Base-by-base conservation (phyloP, 352 stramenopile genomes). In the Phytophthora chlamydospora region DNA sequence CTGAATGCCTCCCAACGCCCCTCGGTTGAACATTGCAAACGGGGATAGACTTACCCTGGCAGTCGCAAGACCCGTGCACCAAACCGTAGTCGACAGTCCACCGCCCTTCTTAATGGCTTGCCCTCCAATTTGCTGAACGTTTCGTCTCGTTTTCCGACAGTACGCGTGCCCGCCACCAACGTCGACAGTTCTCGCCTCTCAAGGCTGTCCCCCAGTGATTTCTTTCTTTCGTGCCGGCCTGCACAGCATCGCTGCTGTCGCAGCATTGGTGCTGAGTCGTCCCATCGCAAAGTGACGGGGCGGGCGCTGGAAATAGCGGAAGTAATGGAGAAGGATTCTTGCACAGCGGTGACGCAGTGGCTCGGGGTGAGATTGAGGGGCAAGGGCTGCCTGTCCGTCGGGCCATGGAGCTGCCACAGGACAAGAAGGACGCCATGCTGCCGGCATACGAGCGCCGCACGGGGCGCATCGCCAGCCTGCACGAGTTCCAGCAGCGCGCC, bases 401-500 rank as follows among this genome's bases (percentile, higher is more conserved):
- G 17, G 17, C 43, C n/a, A 75, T 71, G 62, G 41, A 63, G 34
- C 39, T 38, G 45, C 11, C 60, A 58, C 40, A 67, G 24, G 40
- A 63, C 12, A 52, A 62, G 31, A 44, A 27, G 32, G 60, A 74
- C 41, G 41, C 55, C 31, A 76, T 70, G 48, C 55, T 91, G 44
- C 85, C 85, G 3, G 69, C 80, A 14, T 78, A 91, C 54, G 77
- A 89, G 73, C 83, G 83, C 42, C 83, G 83, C 45, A 76, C 68
- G 13, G 85, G 85, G 1, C 85, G 83, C 45, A 91, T 94, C 46
- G 71, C 71, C 38, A 92, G 83, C 58, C 70, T 94, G 24, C 80
- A 89, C 54, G 85, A 94, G 74, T 94, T 94, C 71, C 83, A 92
- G 67, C 85, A 92, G 63, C 85, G 85, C 29, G 85, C 79, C 35